Evolutionary conservation across 164 flowering plant species (phyloP).

Genomic region (Houttuynia cordata): DNA sequence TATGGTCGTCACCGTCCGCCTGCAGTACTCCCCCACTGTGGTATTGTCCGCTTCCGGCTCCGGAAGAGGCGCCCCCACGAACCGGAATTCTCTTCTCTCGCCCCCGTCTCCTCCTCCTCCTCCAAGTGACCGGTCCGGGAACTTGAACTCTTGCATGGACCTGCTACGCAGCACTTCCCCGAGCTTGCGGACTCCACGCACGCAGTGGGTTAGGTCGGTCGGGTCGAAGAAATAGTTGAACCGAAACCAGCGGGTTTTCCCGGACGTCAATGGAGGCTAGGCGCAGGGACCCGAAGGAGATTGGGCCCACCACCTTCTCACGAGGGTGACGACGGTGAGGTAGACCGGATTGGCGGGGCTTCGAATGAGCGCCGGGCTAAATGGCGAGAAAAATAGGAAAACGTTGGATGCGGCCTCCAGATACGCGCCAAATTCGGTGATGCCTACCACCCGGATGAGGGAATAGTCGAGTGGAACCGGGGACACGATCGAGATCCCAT

Average conservation of each 20-base stretch:
- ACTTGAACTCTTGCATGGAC: slow-evolving; percentile 54
- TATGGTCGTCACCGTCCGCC: slow-evolving; percentile 67
- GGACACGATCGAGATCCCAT: slow-evolving; percentile 56
- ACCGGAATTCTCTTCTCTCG: slow-evolving; percentile 41
- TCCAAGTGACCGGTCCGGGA: slow-evolving; percentile 10
- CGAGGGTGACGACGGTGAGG: slow-evolving; percentile 62
- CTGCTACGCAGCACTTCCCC: slow-evolving; percentile 38
- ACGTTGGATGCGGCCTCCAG: slow-evolving; percentile 65
- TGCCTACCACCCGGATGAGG: slow-evolving; percentile 80
- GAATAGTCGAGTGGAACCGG: slow-evolving; percentile 56
- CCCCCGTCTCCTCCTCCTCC: slow-evolving; percentile 18
- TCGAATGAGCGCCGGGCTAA: slow-evolving; percentile 23
- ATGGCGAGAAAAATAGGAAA: slow-evolving; percentile 39
- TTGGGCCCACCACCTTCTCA: slow-evolving; percentile 62
- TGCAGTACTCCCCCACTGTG: slow-evolving; percentile 57
- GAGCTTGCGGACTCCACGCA: slow-evolving; percentile 51
- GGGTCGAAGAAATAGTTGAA: slow-evolving; percentile 72
- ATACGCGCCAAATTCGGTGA: slow-evolving; percentile 46
- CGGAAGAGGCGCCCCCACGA: slow-evolving; percentile 55
- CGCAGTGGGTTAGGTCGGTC: slow-evolving; percentile 46
- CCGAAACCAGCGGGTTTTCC: slow-evolving; percentile 52
- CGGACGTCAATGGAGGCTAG: slow-evolving; percentile 61
- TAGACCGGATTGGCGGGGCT: slow-evolving; percentile 34
- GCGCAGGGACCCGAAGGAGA: slow-evolving; percentile 48
- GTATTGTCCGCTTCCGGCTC: slow-evolving; percentile 18